Evolutionary conservation across 306 rosid genomes (phyloP).

Genomic region (Arachis hypogaea): DNA sequence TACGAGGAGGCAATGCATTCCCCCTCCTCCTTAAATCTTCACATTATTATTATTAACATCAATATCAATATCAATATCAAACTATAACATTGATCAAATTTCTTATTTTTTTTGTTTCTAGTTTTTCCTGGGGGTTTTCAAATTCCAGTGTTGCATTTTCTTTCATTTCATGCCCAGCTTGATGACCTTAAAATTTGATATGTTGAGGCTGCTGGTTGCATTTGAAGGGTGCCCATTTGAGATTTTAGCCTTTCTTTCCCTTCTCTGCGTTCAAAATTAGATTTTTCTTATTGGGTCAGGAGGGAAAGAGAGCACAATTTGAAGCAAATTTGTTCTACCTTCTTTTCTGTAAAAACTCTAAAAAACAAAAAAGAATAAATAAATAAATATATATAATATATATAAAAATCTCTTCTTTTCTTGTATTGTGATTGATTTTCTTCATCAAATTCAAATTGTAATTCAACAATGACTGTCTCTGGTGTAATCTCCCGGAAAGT

Average conservation of each 20-base stretch:
- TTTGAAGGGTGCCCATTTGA: conserved; percentile 43
- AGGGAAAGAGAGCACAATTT: conserved; percentile 64
- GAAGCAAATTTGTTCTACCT: conserved; percentile 22
- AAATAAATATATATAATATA: too few relatives aligned
- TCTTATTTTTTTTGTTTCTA: neutral
- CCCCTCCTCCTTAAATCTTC: conserved; percentile 10
- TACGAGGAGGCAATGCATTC: conserved; percentile 6
- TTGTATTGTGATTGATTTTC: neutral
- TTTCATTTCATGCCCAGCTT: conserved; percentile 7
- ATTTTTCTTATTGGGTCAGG: conserved; percentile 44
- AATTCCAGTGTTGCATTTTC: conserved; percentile 37
- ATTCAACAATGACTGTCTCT: conserved; percentile 59
- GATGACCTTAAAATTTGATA: conserved; percentile 36
- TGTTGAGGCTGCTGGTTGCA: conserved; percentile 54
- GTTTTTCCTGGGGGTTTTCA: neutral
- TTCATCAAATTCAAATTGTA: conserved; percentile 8
- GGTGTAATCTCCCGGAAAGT: conserved; percentile 93
- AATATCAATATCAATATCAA: neutral
- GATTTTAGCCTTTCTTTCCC: conserved; percentile 67
- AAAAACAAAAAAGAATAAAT: neutral
- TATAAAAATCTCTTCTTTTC: neutral
- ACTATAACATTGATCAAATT: conserved; percentile 13
- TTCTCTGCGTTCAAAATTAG: conserved; percentile 43
- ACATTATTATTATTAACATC: neutral
- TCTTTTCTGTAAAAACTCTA: neutral